phyloP scores from a whole-genome alignment of 495 filamentous ascomycete genomes.

The Aspergillus asperescens region DNA sequence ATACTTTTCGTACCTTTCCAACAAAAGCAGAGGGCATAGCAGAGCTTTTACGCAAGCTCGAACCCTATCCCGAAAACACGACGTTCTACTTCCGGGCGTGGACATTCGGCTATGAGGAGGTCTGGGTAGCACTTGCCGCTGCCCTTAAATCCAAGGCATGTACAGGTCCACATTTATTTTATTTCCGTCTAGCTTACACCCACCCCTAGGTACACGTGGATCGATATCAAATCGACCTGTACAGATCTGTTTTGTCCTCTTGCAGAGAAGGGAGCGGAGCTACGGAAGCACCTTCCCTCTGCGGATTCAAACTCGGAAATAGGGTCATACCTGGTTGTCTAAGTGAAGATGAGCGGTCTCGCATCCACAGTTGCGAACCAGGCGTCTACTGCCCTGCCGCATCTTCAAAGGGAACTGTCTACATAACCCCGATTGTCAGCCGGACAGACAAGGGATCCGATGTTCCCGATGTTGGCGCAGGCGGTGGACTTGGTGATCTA shows the following conservation, averaged over 20 bases:
- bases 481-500: slow-evolving; percentile 74
- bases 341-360: slow-evolving; percentile 55
- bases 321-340: slow-evolving; percentile 61
- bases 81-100: slow-evolving; percentile 82
- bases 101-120: slow-evolving; percentile 93
- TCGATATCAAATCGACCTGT: slow-evolving; percentile 70
- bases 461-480: slow-evolving; percentile 68
- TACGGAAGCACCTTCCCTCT: slow-evolving; percentile 60
- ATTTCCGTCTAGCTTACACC: slow-evolving; percentile 9
- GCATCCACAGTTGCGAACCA: slow-evolving; percentile 85
- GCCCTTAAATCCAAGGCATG: slow-evolving; percentile 59
- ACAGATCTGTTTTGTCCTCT: slow-evolving; percentile 55
- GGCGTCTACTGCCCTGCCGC: slow-evolving; percentile 57
- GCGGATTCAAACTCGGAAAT: slow-evolving; percentile 76
- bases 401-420: slow-evolving; percentile 54
- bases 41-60: slow-evolving; percentile 67
- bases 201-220: slow-evolving; percentile 68
- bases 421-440: slow-evolving; percentile 71
- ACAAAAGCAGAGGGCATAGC: slow-evolving; percentile 64
- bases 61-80: slow-evolving; percentile 65
- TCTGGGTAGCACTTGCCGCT: slow-evolving; percentile 77
- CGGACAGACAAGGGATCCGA: slow-evolving; percentile 52
- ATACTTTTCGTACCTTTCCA: slow-evolving; percentile 46
- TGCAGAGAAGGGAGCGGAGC: slow-evolving; percentile 27
- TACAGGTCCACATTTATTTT: not conserved